Evolutionary conservation across 306 rosid genomes (phyloP).

Genomic region (Albizia julibrissin): DNA sequence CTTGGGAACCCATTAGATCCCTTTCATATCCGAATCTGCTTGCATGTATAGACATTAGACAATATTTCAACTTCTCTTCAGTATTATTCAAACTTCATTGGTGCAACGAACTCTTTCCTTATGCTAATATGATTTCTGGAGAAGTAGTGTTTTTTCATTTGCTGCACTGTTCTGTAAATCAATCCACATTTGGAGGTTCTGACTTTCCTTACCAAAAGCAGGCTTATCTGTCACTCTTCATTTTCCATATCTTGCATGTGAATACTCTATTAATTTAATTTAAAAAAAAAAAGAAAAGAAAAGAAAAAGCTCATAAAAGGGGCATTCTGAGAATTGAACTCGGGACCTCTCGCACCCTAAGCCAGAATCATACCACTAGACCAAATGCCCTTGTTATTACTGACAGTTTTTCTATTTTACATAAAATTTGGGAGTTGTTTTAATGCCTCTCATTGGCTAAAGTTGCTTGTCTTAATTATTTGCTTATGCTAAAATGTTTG

Average conservation of each 20-base stretch:
- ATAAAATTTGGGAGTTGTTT: background rate
- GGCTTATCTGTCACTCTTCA: background rate
- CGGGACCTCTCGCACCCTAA: conserved; percentile 4
- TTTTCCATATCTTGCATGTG: background rate
- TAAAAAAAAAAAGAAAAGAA: too few relatives aligned
- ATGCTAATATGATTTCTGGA: background rate
- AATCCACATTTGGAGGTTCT: background rate
- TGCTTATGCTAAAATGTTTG: background rate
- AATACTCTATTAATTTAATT: too few relatives aligned
- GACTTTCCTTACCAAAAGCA: background rate
- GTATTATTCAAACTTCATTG: background rate
- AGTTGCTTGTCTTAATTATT: background rate
- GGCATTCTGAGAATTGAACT: background rate
- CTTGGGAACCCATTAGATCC: background rate
- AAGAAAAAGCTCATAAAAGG: background rate
- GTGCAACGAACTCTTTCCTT: background rate
- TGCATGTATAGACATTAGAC: background rate
- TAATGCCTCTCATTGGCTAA: background rate
- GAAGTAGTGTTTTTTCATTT: background rate
- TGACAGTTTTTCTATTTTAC: background rate
- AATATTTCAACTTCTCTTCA: conserved; percentile 5
- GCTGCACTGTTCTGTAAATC: background rate
- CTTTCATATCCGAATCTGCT: background rate
- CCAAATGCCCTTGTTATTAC: background rate
- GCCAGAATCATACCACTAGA: conserved; percentile 1